A percentile compares a stretch with the other conserved stretches of the same genome.
Conservation (phyloP, 345 rosid species). For the Citrus mangshanensis region DNA sequence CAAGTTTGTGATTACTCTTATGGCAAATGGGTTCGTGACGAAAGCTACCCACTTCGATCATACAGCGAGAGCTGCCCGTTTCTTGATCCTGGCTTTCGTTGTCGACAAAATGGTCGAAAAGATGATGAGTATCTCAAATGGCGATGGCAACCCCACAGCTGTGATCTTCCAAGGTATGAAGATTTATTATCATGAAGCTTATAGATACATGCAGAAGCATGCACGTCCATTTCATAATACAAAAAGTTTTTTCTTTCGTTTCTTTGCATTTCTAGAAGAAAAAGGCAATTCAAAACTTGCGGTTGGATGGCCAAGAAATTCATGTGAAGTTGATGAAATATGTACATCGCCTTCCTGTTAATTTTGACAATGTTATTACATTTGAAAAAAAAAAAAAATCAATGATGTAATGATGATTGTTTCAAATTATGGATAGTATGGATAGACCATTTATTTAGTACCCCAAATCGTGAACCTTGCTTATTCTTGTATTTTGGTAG, state of each 20-base stretch:
- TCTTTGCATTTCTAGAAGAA: too few relatives aligned
- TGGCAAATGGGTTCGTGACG: slow-evolving; percentile 71
- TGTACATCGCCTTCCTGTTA: background rate
- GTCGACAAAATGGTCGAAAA: slow-evolving; percentile 57
- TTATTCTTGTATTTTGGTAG: too few relatives aligned
- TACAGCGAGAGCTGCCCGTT: slow-evolving; percentile 71
- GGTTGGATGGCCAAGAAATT: background rate
- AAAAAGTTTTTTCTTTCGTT: too few relatives aligned
- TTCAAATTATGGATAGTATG: too few relatives aligned
- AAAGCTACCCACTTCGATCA: slow-evolving; percentile 15
- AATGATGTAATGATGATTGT: too few relatives aligned
- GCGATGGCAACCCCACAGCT: slow-evolving; percentile 87
- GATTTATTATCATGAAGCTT: background rate
- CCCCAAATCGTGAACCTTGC: too few relatives aligned
- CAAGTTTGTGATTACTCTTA: slow-evolving; percentile 50
- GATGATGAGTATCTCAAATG: slow-evolving; percentile 63
- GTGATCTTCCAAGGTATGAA: slow-evolving; percentile 74
- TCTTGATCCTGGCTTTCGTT: slow-evolving; percentile 81
- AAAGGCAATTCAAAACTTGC: too few relatives aligned
- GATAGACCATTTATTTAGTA: too few relatives aligned
- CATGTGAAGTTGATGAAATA: background rate
- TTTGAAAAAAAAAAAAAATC: too few relatives aligned
- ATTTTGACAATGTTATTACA: too few relatives aligned
- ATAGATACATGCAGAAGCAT: slow-evolving; percentile 1
- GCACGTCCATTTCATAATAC: slow-evolving; percentile 4